Evolutionary conservation across 2,329 filamentous ascomycete genomes (phyloP).

Genomic region (Trichophyton simii): DNA sequence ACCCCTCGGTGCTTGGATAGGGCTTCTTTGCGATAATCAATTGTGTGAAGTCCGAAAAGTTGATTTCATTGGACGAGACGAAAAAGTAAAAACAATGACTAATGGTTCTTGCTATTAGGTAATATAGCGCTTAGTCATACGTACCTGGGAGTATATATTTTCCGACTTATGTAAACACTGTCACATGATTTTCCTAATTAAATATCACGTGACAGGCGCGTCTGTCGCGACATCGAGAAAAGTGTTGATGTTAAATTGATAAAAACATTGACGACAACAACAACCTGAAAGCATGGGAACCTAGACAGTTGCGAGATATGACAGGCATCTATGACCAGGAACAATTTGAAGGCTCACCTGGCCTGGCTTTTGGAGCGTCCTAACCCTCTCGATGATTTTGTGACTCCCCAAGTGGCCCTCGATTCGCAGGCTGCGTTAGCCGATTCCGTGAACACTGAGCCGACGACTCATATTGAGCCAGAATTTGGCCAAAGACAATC

Average conservation of each 20-base stretch:
- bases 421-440: not conserved
- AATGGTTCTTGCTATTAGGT: not conserved
- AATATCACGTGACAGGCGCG: not conserved
- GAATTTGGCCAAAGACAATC: not conserved
- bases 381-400: conserved; percentile 13
- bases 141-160: not conserved
- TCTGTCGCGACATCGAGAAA: not conserved
- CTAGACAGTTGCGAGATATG: conserved; percentile 13
- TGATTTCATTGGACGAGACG: not conserved
- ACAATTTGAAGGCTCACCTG: conserved; percentile 35
- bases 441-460: not conserved
- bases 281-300: not conserved
- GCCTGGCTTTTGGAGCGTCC: conserved; percentile 35
- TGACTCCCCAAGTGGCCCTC: not conserved
- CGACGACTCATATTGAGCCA: not conserved
- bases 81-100: not conserved
- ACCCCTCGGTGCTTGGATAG: not conserved
- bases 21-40: not conserved
- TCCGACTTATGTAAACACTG: not conserved
- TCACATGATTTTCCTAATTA: not conserved
- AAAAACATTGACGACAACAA: not conserved
- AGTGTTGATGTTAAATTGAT: conserved; percentile 1
- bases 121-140: not conserved
- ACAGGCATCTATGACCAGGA: conserved; percentile 36
- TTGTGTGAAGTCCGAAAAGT: not conserved